Evolutionary conservation across 23 red algal species (phyloP).

Genomic region (Cyanidiococcus yangmingshanensis): DNA sequence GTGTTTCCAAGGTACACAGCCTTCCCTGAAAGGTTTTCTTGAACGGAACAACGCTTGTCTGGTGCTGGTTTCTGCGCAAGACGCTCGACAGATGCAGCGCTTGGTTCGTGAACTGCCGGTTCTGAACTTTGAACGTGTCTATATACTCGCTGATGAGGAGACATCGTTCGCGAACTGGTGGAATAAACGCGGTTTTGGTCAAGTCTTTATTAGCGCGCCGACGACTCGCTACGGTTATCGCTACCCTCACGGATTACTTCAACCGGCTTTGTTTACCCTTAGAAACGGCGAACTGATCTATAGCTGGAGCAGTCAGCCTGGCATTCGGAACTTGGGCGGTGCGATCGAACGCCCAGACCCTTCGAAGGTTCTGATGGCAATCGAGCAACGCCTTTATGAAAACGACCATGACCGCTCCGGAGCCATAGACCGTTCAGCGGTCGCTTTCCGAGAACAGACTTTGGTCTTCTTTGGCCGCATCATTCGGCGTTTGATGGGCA

Average conservation of each 20-base stretch:
- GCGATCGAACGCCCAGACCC: not conserved
- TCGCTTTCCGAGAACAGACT: not conserved
- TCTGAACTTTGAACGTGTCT: not conserved
- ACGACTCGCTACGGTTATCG: not conserved
- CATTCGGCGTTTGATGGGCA: not conserved
- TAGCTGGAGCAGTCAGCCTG: not conserved
- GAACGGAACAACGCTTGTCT: not conserved
- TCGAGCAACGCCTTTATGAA: not conserved
- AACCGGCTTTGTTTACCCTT: constrained; percentile 7
- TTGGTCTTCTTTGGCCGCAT: constrained; percentile 17
- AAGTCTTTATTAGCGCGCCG: not conserved
- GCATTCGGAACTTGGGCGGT: not conserved
- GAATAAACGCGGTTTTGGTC: not conserved
- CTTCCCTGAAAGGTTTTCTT: not conserved
- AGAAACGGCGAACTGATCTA: not conserved
- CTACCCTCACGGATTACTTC: not conserved
- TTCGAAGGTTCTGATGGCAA: not conserved
- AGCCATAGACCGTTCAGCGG: not conserved
- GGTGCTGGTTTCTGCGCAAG: not conserved
- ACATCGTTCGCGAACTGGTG: constrained; percentile 6
- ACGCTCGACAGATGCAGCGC: not conserved
- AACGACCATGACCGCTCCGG: not conserved
- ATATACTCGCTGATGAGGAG: not conserved
- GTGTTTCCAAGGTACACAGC: not conserved
- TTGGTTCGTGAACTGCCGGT: not conserved